Evolutionary conservation across 768 basidiomycete genomes (phyloP), one percentile per base, ranked within the genome.

Genomic region (Suillus subluteus): DNA sequence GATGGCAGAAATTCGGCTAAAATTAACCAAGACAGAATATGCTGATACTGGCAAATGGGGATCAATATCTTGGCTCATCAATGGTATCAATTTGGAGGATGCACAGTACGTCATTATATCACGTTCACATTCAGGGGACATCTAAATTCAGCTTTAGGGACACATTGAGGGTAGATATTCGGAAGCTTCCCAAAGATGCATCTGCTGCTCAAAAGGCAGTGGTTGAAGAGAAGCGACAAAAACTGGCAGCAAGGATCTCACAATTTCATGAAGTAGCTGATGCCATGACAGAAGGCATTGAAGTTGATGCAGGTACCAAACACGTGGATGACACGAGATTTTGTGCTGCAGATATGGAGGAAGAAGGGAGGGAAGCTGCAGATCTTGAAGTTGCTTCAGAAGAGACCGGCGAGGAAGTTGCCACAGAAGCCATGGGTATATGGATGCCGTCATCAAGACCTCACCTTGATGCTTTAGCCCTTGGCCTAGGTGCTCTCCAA

Each of bases 361-460:
- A 48, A 4, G 0, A n/a, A n/a, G 9, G 9, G 11, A 1, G 4
- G 4, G 62, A 62, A n/a, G 43, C 43, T 46, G 37, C 0, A 7
- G 62, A 62, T 46, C 6, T 44, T n/a, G 62, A 62, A 48, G 3
- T 48, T 11, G 0, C n/a, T 23, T 48, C 4, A 0, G 46, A 48
- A 48, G 46, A 48, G 46, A 23, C n/a, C 2, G 46, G 21, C 2
- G 46, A 48, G 21, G 46, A 12, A 11, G 11, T 41, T 40, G 9
- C 6, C 0, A 43, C 43, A 46, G 65, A 62, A n/a, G 32, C 8
- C 0, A 66, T 62, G 65, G 23, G 46, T 35, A 62, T 66, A 4
- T 66, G 65, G 65, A 66, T 65, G 44, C 65, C 59, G 6, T 65
- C 46, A 30, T 62, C 43, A 30, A 48, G 48, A 35, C 30, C 43